Conservation (phyloP, 305 asterid species). For the Solanum chacoense region DNA sequence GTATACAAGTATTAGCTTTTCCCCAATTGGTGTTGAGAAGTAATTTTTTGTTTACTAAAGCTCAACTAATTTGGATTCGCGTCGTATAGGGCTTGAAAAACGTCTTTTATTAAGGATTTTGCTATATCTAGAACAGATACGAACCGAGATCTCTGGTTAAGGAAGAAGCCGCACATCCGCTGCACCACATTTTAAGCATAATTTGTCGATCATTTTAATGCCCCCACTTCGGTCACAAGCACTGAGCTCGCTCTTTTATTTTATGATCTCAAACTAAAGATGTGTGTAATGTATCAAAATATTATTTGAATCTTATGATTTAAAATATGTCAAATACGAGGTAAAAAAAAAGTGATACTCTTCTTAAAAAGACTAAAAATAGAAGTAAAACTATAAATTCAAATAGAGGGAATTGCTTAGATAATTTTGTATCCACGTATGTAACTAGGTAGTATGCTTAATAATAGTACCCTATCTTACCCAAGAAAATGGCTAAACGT, state of each 20-base stretch:
- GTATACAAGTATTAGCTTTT: conserved; percentile 43
- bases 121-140: too few relatives aligned
- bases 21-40: conserved; percentile 13
- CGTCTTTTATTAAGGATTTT: too few relatives aligned
- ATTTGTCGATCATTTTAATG: too few relatives aligned
- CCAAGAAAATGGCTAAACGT: neutral
- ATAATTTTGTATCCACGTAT: neutral
- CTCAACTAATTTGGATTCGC: neutral
- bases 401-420: too few relatives aligned
- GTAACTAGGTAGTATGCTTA: neutral
- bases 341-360: neutral
- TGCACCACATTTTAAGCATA: neutral
- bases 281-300: too few relatives aligned
- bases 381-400: neutral
- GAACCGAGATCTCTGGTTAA: too few relatives aligned
- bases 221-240: too few relatives aligned
- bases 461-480: neutral
- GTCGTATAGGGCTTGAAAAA: neutral
- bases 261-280: too few relatives aligned
- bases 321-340: too few relatives aligned
- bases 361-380: neutral
- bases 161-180: neutral
- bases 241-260: too few relatives aligned
- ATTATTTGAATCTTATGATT: too few relatives aligned
- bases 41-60: conserved; percentile 14